Evolutionary conservation across 2,329 filamentous ascomycete genomes (phyloP), one percentile per base, ranked within the genome.

Genomic region (Dothistroma septosporum): DNA sequence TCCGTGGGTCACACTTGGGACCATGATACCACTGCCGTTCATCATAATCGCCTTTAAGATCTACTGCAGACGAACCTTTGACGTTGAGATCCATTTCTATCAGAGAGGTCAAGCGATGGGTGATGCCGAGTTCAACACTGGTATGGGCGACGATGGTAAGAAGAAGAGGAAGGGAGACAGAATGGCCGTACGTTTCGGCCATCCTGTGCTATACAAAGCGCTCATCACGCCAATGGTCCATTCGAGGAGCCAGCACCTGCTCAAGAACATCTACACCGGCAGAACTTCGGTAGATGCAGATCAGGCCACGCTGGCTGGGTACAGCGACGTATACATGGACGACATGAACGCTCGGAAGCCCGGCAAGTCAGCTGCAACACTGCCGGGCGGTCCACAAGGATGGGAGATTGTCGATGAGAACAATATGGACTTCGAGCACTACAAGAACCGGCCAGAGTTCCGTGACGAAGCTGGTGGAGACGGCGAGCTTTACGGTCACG

Each of bases 221-320:
- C 82, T 97, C 21, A 92, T 93, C 68, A 96, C 92, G 0, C 93
- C 93, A 2, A 97, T 97, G 92, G 93, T 97, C 3, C 89, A 95
- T 69, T 89, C 91, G 57, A 96, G 90, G 76, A 91, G 91, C 2
- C 90, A 94, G 70, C 92, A 94, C 61, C 83, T 94, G 46, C 82
- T 99, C 10, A 87, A 88, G n/a, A 85, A 89, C 48, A 83, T 99
- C 54, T 97, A 97, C 74, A 87, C 87, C 24, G 93, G 92, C 11
- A 87, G 93, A 4, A 73, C 69, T 2, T 70, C 69, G 0, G 77
- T 96, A 24, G 87, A 91, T 59, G 84, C 85, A 1, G 82, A 86
- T 31, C 83, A 85, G 28, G 79, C 82, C 0, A 79, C 81, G 59
- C 76, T 80, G 68, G 88, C 86, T 46, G 89, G 88, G 31, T 92